Conservation (phyloP, 306 rosid genomes). For the Neltuma alba region DNA sequence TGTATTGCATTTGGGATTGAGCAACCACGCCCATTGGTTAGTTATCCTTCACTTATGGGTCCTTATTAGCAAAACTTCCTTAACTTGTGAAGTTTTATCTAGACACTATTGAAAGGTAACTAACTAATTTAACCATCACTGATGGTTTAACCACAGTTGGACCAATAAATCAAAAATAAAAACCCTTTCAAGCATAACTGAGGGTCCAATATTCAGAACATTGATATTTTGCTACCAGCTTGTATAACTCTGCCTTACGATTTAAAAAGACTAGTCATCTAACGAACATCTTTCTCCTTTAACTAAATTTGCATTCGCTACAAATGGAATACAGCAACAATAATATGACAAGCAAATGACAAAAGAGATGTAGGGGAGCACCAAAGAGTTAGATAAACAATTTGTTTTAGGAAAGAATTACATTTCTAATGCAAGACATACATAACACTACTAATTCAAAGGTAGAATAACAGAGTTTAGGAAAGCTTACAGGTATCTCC, state of each 20-base stretch:
- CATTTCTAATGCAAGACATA: not conserved
- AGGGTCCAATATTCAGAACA: not conserved
- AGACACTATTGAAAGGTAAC: no score
- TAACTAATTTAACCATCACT: not conserved
- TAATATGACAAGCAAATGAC: not conserved
- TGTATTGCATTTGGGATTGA: not conserved
- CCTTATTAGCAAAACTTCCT: not conserved
- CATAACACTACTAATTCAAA: not conserved
- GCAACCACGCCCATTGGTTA: not conserved
- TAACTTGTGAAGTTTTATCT: no score
- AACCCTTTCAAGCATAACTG: not conserved
- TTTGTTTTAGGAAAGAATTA: not conserved
- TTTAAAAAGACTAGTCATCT: not conserved
- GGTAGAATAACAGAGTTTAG: slow-evolving; percentile 10
- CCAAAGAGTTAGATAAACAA: not conserved
- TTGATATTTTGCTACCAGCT: not conserved
- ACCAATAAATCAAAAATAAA: not conserved
- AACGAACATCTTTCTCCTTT: not conserved
- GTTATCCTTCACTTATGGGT: not conserved
- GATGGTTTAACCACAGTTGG: not conserved
- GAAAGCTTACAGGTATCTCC: slow-evolving; percentile 88
- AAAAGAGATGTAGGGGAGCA: not conserved
- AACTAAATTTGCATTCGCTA: not conserved
- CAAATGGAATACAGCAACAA: not conserved
- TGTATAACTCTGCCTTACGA: not conserved